Conservation (phyloP, 495 filamentous ascomycete genomes). For the Aspergillus sclerotioniger region DNA sequence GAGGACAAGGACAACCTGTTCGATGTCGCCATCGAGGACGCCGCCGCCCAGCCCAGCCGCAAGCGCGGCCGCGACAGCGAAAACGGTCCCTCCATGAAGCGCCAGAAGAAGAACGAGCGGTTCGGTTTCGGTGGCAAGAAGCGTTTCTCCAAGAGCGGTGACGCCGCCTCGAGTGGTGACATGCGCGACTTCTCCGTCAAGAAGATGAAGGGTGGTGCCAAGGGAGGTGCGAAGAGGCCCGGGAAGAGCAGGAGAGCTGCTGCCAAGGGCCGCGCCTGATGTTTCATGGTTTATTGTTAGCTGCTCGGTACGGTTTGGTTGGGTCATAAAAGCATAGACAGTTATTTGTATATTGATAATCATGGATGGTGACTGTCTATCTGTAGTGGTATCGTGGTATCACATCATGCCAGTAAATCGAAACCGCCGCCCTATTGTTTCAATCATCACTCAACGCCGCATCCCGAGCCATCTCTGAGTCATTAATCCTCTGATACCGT, state of each 20-base stretch:
- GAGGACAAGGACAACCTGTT: constrained; percentile 83
- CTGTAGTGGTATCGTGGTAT: too few species aligned
- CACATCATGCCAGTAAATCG: too few species aligned
- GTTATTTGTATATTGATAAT: too few species aligned
- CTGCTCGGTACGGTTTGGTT: too few species aligned
- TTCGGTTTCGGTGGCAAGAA: constrained; percentile 97
- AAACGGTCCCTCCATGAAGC: constrained; percentile 60
- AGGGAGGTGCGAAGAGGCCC: constrained; percentile 50
- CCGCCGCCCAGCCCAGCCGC: constrained; percentile 56
- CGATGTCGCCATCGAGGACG: constrained; percentile 87
- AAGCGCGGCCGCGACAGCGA: constrained; percentile 33
- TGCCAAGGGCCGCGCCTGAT: constrained; percentile 31
- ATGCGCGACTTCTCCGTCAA: constrained; percentile 71
- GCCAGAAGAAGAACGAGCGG: constrained; percentile 88
- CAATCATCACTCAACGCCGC: too few species aligned
- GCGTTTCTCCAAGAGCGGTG: constrained; percentile 79
- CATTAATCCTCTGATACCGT: too few species aligned
- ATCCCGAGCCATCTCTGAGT: too few species aligned
- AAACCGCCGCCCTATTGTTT: too few species aligned
- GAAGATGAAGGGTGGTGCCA: constrained; percentile 72
- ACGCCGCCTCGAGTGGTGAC: constrained; percentile 76
- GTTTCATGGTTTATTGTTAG: constrained; percentile 5
- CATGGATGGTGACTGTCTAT: too few species aligned
- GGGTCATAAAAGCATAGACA: too few species aligned
- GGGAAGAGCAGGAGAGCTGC: constrained; percentile 65